Conservation (phyloP, 257 asterid species). For the Anisodus acutangulus region DNA sequence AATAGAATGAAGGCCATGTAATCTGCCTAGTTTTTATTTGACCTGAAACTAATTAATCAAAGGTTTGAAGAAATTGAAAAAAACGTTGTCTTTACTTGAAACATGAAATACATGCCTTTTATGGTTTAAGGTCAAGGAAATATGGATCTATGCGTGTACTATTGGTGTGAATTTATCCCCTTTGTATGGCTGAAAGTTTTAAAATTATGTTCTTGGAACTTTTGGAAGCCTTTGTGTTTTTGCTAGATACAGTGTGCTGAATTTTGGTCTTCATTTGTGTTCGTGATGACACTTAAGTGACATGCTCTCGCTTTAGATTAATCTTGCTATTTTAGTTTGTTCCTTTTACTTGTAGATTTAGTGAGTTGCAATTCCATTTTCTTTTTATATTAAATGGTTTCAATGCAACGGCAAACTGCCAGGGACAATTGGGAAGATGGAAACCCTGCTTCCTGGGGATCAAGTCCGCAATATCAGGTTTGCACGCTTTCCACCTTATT, state of each 20-base stretch:
- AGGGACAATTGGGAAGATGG: constrained; percentile 98
- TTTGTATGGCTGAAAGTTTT: not conserved
- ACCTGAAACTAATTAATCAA: constrained; percentile 7
- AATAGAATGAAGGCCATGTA: not conserved
- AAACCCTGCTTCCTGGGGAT: constrained; percentile 98
- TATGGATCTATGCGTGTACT: not conserved
- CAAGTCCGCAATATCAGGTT: constrained; percentile 95
- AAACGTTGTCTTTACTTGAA: not conserved
- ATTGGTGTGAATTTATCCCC: not conserved
- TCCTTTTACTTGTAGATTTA: constrained; percentile 16
- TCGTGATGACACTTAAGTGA: not conserved
- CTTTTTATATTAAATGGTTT: constrained; percentile 31
- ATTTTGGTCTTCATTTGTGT: constrained; percentile 16
- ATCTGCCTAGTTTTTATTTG: constrained; percentile 8
- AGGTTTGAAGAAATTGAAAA: not conserved
- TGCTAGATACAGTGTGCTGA: not conserved
- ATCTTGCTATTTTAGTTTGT: not conserved
- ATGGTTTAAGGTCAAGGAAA: not conserved
- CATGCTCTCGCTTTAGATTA: constrained; percentile 14
- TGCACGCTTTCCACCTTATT: not conserved
- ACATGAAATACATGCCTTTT: not conserved
- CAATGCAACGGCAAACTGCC: constrained; percentile 38
- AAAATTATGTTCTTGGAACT: constrained; percentile 4
- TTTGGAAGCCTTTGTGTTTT: not conserved
- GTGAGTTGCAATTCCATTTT: not conserved